These are phyloP conservation scores for Phytophthora tentaculata DNA, from an alignment of 352 stramenopile species.

Conservation along the genomic window DNA sequence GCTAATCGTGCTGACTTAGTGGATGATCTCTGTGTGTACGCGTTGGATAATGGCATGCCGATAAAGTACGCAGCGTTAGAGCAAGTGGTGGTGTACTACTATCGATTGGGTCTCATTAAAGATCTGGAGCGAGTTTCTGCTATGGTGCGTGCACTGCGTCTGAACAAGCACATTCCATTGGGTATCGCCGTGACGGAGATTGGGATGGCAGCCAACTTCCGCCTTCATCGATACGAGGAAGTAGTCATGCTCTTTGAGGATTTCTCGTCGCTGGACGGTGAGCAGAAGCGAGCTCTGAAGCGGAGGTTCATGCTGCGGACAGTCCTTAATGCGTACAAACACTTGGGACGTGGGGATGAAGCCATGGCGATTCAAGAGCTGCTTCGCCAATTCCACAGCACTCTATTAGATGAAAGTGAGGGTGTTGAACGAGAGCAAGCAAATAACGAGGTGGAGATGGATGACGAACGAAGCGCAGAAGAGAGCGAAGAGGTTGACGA, in stretches of 20 bases:
- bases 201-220: constrained; percentile 72
- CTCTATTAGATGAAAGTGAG: constrained; percentile 27
- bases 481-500: constrained; percentile 29
- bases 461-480: constrained; percentile 28
- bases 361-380: constrained; percentile 65
- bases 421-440: not conserved
- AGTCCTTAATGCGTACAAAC: constrained; percentile 56
- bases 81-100: constrained; percentile 74
- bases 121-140: constrained; percentile 67
- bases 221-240: constrained; percentile 63
- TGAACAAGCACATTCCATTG: constrained; percentile 80
- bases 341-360: constrained; percentile 62
- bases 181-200: constrained; percentile 79
- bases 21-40: constrained; percentile 64
- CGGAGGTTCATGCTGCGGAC: constrained; percentile 70
- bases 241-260: constrained; percentile 78
- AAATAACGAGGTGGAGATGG: constrained; percentile 5
- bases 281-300: constrained; percentile 61
- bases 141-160: constrained; percentile 66
- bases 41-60: constrained; percentile 64
- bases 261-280: constrained; percentile 65
- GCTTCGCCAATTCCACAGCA: constrained; percentile 44
- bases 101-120: constrained; percentile 61
- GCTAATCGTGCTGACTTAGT: constrained; percentile 59
- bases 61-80: constrained; percentile 85